Evolutionary conservation across 1,139 yeast genomes (phyloP).

Genomic region (Pichia sp.): DNA sequence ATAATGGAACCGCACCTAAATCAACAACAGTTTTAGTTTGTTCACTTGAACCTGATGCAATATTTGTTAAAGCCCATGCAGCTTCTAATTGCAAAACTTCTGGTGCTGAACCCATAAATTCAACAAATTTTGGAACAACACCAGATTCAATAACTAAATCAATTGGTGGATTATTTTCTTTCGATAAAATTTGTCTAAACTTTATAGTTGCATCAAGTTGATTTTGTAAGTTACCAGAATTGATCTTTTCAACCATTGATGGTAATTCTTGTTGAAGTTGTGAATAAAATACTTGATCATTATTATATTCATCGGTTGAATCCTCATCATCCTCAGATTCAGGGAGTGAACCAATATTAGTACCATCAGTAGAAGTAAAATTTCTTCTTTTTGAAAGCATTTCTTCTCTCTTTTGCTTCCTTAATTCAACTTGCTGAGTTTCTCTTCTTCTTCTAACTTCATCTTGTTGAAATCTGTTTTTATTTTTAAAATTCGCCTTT

Average conservation of each 20-base stretch:
- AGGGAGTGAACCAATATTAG: slow-evolving; percentile 9
- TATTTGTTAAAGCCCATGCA: slow-evolving; percentile 97
- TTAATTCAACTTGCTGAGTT: slow-evolving; percentile 91
- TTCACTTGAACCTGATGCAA: slow-evolving; percentile 90
- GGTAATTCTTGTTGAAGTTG: slow-evolving; percentile 76
- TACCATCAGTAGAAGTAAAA: slow-evolving; percentile 35
- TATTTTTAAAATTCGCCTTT: slow-evolving; percentile 92
- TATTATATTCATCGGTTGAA: slow-evolving; percentile 33
- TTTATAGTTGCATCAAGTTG: slow-evolving; percentile 87
- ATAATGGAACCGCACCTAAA: slow-evolving; percentile 87
- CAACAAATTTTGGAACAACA: slow-evolving; percentile 85
- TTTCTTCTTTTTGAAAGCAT: slow-evolving; percentile 89
- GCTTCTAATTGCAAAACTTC: slow-evolving; percentile 93
- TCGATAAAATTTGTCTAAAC: slow-evolving; percentile 86
- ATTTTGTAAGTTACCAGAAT: slow-evolving; percentile 68
- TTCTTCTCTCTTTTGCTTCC: slow-evolving; percentile 96
- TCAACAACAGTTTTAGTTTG: slow-evolving; percentile 90
- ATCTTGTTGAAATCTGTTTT: slow-evolving; percentile 89
- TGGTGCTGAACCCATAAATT: slow-evolving; percentile 71
- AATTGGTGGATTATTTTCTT: slow-evolving; percentile 97
- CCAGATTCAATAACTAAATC: slow-evolving; percentile 89
- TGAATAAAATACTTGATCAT: slow-evolving; percentile 46
- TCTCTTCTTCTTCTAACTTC: slow-evolving; percentile 97
- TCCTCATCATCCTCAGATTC: slow-evolving; percentile 39
- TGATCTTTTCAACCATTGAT: slow-evolving; percentile 74